A percentile compares a stretch with the other conserved stretches of the same genome.
phyloP scores from a whole-genome alignment of 2,329 filamentous ascomycete genomes.

The Calonectria pauciramosa region DNA sequence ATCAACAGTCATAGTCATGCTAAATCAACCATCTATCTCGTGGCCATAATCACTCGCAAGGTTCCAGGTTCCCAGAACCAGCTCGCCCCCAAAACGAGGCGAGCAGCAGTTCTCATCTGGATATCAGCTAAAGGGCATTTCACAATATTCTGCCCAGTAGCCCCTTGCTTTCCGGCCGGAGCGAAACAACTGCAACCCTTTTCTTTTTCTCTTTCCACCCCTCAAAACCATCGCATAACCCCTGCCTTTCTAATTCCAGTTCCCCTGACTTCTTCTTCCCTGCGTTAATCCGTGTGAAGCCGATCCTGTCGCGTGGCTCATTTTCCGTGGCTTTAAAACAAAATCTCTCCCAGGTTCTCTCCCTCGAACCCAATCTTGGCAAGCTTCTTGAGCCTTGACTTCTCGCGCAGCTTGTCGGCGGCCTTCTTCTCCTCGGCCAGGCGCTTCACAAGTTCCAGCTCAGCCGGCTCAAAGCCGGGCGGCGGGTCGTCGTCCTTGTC shows the following conservation, averaged over 20 bases:
- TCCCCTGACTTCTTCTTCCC: background rate
- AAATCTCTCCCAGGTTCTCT: constrained; percentile 82
- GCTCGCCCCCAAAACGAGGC: constrained; percentile 6
- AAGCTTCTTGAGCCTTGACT: constrained; percentile 78
- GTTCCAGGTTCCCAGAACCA: constrained; percentile 18
- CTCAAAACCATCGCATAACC: constrained; percentile 9
- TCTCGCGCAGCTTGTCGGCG: constrained; percentile 80
- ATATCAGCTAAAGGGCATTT: constrained; percentile 61
- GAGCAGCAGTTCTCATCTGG: constrained; percentile 17
- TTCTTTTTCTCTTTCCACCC: constrained; percentile 2
- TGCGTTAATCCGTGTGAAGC: background rate
- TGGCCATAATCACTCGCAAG: constrained; percentile 29
- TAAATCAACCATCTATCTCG: constrained; percentile 28
- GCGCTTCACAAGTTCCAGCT: constrained; percentile 77
- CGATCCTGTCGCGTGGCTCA: background rate
- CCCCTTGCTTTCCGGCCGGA: constrained; percentile 43
- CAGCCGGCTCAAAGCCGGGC: constrained; percentile 77
- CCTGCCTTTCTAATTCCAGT: background rate
- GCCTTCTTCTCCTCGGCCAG: constrained; percentile 80
- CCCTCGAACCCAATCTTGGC: constrained; percentile 88
- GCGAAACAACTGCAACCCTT: constrained; percentile 24
- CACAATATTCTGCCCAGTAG: constrained; percentile 73
- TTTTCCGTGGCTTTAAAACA: constrained; percentile 61
- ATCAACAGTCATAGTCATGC: constrained; percentile 39
- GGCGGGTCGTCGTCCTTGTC: constrained; percentile 93